Conservation (phyloP, 345 rosid species). For the Populus ilicifolia region DNA sequence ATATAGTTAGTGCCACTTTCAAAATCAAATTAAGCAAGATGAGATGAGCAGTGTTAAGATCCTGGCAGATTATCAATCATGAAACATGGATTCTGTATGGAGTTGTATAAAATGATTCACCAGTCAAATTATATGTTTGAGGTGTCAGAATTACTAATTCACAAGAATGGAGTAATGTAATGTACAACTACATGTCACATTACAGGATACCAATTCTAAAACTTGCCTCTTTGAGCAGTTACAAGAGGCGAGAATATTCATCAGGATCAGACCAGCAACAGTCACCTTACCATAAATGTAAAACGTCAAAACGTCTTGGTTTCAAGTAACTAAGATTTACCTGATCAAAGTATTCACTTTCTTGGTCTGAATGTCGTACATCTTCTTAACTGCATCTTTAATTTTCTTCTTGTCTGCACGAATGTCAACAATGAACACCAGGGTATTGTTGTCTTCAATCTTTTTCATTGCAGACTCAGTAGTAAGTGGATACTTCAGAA, state of each 20-base stretch:
- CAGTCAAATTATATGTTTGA: not conserved
- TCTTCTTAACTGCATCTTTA: constrained; percentile 85
- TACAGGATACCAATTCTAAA: too few species aligned
- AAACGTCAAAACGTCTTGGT: not conserved
- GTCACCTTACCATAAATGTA: not conserved
- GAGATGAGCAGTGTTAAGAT: not conserved
- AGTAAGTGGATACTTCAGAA: constrained; percentile 87
- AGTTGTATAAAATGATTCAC: not conserved
- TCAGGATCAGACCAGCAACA: not conserved
- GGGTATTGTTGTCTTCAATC: constrained; percentile 94
- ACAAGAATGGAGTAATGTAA: not conserved
- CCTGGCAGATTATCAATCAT: not conserved
- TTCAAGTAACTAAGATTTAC: constrained; percentile 22
- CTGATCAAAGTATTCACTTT: constrained; percentile 94
- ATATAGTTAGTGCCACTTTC: not conserved
- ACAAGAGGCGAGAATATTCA: not conserved
- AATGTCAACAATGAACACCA: constrained; percentile 91
- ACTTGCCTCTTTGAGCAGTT: not conserved
- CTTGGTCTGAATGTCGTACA: constrained; percentile 92
- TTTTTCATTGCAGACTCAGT: constrained; percentile 95
- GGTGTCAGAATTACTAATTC: not conserved
- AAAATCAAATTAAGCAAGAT: not conserved
- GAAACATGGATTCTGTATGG: not conserved
- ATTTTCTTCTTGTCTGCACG: constrained; percentile 91
- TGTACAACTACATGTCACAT: too few species aligned